phyloP scores from a whole-genome alignment of 148 eudicot species.

The Vaccinium vitisidaea region DNA sequence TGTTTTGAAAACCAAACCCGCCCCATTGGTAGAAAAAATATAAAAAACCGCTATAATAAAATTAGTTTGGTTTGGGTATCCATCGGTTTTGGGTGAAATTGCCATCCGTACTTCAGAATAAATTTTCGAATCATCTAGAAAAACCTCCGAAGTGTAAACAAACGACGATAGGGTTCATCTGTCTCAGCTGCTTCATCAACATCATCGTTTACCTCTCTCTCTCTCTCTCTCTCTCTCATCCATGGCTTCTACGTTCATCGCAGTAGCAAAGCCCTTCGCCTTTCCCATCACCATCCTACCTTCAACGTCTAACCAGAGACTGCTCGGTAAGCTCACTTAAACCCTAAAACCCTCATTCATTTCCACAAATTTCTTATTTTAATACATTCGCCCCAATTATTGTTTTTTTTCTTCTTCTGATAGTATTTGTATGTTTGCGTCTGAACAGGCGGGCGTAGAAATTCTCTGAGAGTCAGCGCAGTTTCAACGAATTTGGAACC shows the following conservation, averaged over 20 bases:
- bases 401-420: background rate
- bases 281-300: constrained; percentile 23
- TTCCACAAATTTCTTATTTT: background rate
- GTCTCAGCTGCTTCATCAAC: background rate
- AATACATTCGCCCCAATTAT: background rate
- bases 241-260: constrained; percentile 61
- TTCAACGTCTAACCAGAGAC: constrained; percentile 26
- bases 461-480: constrained; percentile 53
- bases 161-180: background rate
- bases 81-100: no score
- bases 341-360: background rate
- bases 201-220: background rate
- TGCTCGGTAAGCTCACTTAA: constrained; percentile 27
- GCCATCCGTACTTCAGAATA: no score
- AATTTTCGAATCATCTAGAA: constrained; percentile 7
- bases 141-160: background rate
- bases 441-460: constrained; percentile 43
- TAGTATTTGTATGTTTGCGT: background rate
- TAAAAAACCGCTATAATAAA: no score
- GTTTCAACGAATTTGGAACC: constrained; percentile 63
- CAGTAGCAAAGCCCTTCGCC: constrained; percentile 41
- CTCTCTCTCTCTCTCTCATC: constrained; percentile 20
- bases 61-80: no score
- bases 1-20: no score
- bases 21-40: no score